A percentile compares a stretch with the other conserved stretches of the same genome.
Evolutionary conservation across 352 stramenopile species (phyloP).

Genomic region (Pythium sp.): DNA sequence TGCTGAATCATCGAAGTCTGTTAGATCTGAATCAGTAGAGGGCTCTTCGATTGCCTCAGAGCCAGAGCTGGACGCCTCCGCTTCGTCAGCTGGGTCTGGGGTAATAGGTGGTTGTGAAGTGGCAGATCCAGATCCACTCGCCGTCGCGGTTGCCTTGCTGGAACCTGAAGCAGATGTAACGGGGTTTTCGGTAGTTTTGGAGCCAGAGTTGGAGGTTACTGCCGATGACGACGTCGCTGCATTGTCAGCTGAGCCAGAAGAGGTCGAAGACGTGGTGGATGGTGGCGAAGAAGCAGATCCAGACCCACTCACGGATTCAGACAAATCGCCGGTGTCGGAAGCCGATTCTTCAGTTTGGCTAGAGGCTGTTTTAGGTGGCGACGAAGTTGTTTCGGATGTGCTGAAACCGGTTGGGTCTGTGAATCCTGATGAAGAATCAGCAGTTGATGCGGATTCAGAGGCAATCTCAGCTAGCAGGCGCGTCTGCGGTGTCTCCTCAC

Average conservation of each 20-base stretch:
- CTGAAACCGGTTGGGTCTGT: too few species aligned
- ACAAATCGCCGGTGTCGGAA: background rate
- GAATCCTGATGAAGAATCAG: background rate
- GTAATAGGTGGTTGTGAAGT: background rate
- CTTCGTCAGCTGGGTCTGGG: background rate
- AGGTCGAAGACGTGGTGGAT: background rate
- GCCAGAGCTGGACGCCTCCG: background rate
- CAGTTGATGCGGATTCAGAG: background rate
- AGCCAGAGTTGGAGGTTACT: background rate
- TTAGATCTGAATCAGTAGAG: background rate
- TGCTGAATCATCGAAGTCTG: background rate
- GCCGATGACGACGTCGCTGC: background rate
- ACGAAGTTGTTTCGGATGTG: too few species aligned
- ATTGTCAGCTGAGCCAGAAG: background rate
- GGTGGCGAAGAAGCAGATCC: background rate
- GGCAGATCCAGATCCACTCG: background rate
- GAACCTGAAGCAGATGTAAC: background rate
- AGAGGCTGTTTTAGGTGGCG: background rate
- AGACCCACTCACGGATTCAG: background rate
- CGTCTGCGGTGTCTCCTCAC: background rate
- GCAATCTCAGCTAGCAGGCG: background rate
- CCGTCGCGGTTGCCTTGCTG: background rate
- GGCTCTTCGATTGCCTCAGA: background rate
- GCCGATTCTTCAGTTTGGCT: background rate
- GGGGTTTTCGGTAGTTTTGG: background rate